A percentile compares a stretch with the other conserved stretches of the same genome.
phyloP scores from a whole-genome alignment of 345 rosid species.

The Eucalyptus marginata region DNA sequence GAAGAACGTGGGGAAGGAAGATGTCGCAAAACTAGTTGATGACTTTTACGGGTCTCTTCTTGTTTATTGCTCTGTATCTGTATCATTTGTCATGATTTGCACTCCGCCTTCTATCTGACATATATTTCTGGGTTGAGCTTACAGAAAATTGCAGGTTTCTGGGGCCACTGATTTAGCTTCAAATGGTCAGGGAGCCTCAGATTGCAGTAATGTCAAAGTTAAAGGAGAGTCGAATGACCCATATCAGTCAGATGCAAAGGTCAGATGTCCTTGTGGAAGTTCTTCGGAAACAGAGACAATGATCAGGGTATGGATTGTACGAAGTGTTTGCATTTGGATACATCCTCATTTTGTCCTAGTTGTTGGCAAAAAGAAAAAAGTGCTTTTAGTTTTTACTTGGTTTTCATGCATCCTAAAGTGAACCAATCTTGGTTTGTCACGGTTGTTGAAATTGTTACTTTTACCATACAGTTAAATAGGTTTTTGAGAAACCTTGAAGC shows the following conservation, averaged over 20 bases:
- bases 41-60: constrained; percentile 69
- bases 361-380: background rate
- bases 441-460: background rate
- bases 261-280: constrained; percentile 93
- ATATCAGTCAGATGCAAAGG: constrained; percentile 40
- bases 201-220: constrained; percentile 46
- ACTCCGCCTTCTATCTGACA: background rate
- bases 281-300: constrained; percentile 56
- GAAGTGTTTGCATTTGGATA: background rate
- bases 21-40: constrained; percentile 76
- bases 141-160: constrained; percentile 87
- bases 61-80: background rate
- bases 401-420: background rate
- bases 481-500: background rate
- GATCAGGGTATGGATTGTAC: constrained; percentile 40
- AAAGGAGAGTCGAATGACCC: constrained; percentile 60
- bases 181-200: constrained; percentile 57
- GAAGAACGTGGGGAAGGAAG: constrained; percentile 74
- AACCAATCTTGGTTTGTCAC: background rate
- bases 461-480: background rate
- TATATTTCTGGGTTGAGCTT: background rate
- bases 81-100: background rate
- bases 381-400: background rate
- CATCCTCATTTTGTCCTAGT: background rate
- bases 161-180: constrained; percentile 86